phyloP scores from a whole-genome alignment of 495 filamentous ascomycete genomes.

The Apiosordaria backusii region DNA sequence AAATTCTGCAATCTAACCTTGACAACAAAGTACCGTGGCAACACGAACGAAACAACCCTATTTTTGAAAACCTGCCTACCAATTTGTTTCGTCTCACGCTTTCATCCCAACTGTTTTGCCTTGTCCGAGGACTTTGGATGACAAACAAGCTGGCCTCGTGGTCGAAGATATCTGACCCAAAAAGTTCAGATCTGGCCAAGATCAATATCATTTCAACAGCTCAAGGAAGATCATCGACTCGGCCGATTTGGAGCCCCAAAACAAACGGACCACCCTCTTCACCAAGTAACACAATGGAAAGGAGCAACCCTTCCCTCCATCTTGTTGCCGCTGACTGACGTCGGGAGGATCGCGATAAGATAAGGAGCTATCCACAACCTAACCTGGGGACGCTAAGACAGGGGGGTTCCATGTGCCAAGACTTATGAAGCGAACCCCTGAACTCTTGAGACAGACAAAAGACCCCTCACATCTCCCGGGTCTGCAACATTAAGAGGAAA shows the following conservation, averaged over 20 bases:
- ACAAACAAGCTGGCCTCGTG: background rate
- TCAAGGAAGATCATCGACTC: background rate
- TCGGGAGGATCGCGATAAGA: background rate
- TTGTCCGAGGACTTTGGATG: background rate
- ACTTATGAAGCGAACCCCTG: background rate
- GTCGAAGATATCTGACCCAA: background rate
- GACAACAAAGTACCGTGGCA: slow-evolving; percentile 10
- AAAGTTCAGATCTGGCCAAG: background rate
- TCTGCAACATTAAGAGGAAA: background rate
- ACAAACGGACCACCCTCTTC: background rate
- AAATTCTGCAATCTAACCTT: background rate
- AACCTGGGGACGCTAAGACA: background rate
- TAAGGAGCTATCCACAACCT: background rate
- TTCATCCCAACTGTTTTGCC: background rate
- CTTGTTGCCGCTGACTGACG: background rate
- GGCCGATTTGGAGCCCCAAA: background rate
- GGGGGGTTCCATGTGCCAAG: background rate
- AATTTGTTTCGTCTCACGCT: slow-evolving; percentile 8
- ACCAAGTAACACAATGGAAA: background rate
- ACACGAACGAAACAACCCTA: slow-evolving; percentile 19
- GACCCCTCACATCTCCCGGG: slow-evolving; percentile 9
- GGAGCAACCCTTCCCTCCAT: background rate
- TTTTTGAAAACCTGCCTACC: background rate
- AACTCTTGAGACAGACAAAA: slow-evolving; percentile 2
- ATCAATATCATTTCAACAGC: background rate